Conservation (phyloP, 495 filamentous ascomycete species). For the Parathielavia appendiculata region DNA sequence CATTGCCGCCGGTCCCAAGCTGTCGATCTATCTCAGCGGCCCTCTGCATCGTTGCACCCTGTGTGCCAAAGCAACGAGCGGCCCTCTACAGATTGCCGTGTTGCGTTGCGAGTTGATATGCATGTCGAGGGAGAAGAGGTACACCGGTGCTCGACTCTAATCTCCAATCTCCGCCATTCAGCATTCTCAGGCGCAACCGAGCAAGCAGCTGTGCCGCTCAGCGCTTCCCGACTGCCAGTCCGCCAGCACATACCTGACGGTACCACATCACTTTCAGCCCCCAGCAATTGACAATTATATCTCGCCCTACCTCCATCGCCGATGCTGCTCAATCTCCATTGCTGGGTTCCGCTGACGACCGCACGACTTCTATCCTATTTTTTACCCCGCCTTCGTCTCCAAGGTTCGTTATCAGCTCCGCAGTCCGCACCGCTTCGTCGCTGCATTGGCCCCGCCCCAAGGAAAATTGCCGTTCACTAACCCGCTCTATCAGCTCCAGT, state of each 20-base stretch:
- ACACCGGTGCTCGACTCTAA: too few species aligned
- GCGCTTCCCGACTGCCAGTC: constrained; percentile 3
- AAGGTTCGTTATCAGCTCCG: constrained; percentile 5
- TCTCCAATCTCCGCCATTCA: constrained; percentile 6
- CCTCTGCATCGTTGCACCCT: neutral
- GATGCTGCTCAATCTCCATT: neutral
- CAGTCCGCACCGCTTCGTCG: neutral
- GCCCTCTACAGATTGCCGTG: neutral
- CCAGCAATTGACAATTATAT: neutral
- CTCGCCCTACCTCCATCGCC: neutral
- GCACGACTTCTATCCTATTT: neutral
- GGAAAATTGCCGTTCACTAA: constrained; percentile 18
- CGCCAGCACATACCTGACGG: constrained; percentile 8
- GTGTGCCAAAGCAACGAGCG: neutral
- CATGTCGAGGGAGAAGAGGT: too few species aligned
- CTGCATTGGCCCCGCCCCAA: constrained; percentile 3
- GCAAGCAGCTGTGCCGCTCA: constrained; percentile 5
- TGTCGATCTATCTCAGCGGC: neutral
- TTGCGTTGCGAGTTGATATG: neutral
- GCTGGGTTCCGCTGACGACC: neutral
- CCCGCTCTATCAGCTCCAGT: neutral
- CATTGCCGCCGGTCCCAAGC: constrained; percentile 7
- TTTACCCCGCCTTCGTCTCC: constrained; percentile 1
- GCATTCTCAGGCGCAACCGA: constrained; percentile 9
- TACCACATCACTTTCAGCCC: constrained; percentile 7